Base-by-base conservation (phyloP, 139 green algal species). In the Volvox reticuliferus region DNA sequence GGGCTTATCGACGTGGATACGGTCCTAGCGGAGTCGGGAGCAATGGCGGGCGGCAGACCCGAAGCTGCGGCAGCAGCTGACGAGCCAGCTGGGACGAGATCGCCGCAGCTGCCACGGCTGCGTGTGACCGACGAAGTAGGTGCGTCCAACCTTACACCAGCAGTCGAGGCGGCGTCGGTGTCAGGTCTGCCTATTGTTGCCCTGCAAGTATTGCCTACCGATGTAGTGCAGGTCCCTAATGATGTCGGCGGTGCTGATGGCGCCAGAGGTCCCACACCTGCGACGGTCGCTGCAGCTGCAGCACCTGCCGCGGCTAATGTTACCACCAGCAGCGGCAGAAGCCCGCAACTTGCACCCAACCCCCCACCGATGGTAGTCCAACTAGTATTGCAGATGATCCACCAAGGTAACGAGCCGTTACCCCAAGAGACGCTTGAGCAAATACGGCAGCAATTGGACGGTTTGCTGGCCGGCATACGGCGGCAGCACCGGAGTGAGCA, bases 351-450 rank as follows among this genome's bases (percentile, higher is more conserved):
- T 13, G 16, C 18, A 32, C 81, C n/a, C n/a, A 17, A 26, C 28
- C 81, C 61, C 28, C 33, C 33, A 30, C 32, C 61, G 21, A 33
- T 21, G 17, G 82, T 78, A 1, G 67, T 80, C 30, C 83, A 69
- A 65, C 55, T 87, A 32, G 81, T 87, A 33, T 19, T 76, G 61
- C 83, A 88, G 83, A 28, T 88, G 67, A n/a, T 88, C 28, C 67
- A 79, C 24, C 14, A 33, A 65, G 83, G 83, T 28, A 33, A 26
- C 12, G 67, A 28, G 67, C 36, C 67, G 35, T 28, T 88, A 65
- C 78, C 62, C 30, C 22, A 78, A 33, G 35, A 28, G 20, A 65
- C 67, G 65, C 35, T 88, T 63, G 83, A n/a, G 9, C 12, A 28
- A 5, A 68, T 88, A 19, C 26, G 35, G 22, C 35, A 80, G 67